Percentiles rank a stretch among this genome's conserved stretches.
Conservation (phyloP, 2,329 filamentous ascomycete species). For the Aspergillus pseudotamarii region DNA sequence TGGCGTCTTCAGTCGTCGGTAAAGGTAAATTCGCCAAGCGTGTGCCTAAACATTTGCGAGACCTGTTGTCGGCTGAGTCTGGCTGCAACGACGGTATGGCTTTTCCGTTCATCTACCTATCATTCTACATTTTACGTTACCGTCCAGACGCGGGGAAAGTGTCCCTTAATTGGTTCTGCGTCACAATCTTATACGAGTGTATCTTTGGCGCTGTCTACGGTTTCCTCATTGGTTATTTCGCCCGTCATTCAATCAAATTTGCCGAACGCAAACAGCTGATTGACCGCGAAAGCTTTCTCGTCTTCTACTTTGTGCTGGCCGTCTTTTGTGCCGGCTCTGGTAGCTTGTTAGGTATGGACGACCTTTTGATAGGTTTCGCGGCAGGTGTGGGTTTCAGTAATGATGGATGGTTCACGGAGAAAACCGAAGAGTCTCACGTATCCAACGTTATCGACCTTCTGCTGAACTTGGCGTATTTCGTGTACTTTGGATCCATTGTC, state of each 20-base stretch:
- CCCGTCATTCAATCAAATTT: slow-evolving; percentile 84
- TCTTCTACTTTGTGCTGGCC: slow-evolving; percentile 97
- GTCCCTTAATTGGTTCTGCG: slow-evolving; percentile 83
- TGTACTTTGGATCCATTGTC: slow-evolving; percentile 95
- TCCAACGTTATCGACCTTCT: slow-evolving; percentile 98
- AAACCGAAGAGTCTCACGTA: slow-evolving; percentile 97
- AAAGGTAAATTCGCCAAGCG: slow-evolving; percentile 99
- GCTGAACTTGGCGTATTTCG: slow-evolving; percentile 96
- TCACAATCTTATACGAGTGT: slow-evolving; percentile 92
- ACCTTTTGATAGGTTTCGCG: slow-evolving; percentile 90
- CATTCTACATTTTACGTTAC: slow-evolving; percentile 86
- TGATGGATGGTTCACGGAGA: slow-evolving; percentile 97
- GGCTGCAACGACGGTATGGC: slow-evolving; percentile 99
- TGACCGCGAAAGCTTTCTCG: slow-evolving; percentile 94
- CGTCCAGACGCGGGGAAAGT: slow-evolving; percentile 69
- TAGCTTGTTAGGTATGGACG: slow-evolving; percentile 86
- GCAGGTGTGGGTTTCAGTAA: slow-evolving; percentile 99
- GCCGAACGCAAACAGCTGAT: slow-evolving; percentile 85
- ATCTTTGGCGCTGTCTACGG: slow-evolving; percentile 89
- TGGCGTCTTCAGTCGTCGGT: slow-evolving; percentile 96
- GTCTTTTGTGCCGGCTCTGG: slow-evolving; percentile 95
- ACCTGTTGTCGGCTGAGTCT: slow-evolving; percentile 92
- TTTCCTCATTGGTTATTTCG: slow-evolving; percentile 83
- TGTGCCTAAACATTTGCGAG: slow-evolving; percentile 94
- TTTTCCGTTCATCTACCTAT: slow-evolving; percentile 94